Base-by-base conservation (phyloP, 2,329 filamentous ascomycete species). In the Amylocarpus encephaloides region DNA sequence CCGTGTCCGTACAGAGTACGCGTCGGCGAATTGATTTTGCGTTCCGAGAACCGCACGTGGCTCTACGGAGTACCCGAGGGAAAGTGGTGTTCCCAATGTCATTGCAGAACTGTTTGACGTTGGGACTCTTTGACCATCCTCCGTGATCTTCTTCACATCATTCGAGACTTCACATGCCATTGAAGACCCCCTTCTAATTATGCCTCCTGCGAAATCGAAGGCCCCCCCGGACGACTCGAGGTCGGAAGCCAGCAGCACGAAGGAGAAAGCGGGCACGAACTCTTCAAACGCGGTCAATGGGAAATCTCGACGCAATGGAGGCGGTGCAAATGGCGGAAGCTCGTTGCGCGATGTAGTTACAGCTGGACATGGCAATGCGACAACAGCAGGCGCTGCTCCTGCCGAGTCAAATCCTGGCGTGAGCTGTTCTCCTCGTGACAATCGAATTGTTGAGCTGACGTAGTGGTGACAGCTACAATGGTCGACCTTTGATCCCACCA, bases 401-500 rank as follows among this genome's bases (percentile, higher is more conserved):
- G 41, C 54, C 10, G 64, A 66, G 3, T 43, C 51, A 18, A 55
- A 54, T 51, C 55, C 57, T 48, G 60, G 63, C 16, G 63, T 65
- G 54, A 60, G 61, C n/a, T 56, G n/a, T 36, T 22, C 29, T 29
- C 15, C 39, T 12, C 35, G 35, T 6, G n/a, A 26, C 32, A 16
- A 32, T 35, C 11, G 39, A 19, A 19, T 36, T 19, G 12, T 6
- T 32, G 9, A 13, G 36, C 43, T 51, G 33, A 51, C 32, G 19
- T 30, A 2, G 13, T 26, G 7, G 9, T 29, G 16, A 26, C 38
- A 79, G 76, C 74, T 78, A 54, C 67, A 83, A 64, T 91, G 86
- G 86, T 70, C 77, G 15, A 77, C 78, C 2, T 84, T 88, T 61
- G 80, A 87, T 29, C 73, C 81, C 53, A 71, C 79, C 43, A 72